Conservation (phyloP, 257 asterid genomes). For the Capsicum pubescens region DNA sequence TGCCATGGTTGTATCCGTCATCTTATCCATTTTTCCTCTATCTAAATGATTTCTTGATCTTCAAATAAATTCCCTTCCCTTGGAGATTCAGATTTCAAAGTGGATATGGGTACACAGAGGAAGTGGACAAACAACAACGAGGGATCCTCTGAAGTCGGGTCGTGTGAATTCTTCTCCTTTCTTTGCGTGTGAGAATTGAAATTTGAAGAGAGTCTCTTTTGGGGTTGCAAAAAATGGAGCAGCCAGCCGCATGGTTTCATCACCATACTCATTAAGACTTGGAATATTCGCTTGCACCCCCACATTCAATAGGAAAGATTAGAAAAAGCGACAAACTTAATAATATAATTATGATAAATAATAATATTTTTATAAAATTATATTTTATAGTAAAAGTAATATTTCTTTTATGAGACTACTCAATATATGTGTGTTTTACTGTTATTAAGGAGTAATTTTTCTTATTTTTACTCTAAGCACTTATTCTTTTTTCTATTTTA, state of each 20-base stretch:
- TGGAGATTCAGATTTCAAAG: neutral
- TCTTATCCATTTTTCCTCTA: conserved; percentile 26
- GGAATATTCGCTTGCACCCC: conserved; percentile 16
- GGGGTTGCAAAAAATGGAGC: neutral
- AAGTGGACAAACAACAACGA: neutral
- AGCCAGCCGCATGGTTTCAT: neutral
- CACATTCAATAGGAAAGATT: too few species aligned
- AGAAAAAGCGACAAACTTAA: too few species aligned
- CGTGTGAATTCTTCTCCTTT: neutral
- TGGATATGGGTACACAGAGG: neutral
- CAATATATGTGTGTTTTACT: too few species aligned
- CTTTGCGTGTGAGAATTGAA: neutral
- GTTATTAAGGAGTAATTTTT: too few species aligned
- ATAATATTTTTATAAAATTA: too few species aligned
- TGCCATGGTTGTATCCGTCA: conserved; percentile 20
- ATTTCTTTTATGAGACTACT: too few species aligned
- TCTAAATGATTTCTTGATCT: neutral
- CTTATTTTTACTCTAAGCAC: too few species aligned
- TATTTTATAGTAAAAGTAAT: neutral
- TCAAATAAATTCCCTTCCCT: neutral
- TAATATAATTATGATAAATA: too few species aligned
- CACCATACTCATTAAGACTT: neutral
- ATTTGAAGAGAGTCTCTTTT: neutral
- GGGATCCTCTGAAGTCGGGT: neutral
- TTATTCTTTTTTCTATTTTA: too few species aligned